Base-by-base conservation (phyloP, 2,329 filamentous ascomycete species). In the Westerdykella sp. region DNA sequence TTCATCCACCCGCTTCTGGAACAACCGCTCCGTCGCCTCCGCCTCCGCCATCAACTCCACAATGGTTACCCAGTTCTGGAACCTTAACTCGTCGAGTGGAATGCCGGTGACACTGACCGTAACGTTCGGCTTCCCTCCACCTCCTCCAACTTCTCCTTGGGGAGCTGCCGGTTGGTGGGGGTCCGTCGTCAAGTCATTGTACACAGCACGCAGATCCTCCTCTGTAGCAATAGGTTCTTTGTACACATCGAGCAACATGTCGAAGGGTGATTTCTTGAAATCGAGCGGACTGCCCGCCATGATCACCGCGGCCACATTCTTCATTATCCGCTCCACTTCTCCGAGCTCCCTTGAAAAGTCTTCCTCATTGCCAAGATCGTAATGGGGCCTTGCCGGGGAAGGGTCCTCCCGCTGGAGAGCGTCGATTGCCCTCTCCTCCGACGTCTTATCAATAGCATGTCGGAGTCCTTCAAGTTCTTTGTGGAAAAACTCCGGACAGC, bases 21-120 rank as follows among this genome's bases (percentile, higher is more conserved):
- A 42, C 37, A 41, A 40, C n/a, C n/a, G 25, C 23, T 63, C 49
- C 39, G 48, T 48, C 6, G 40, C 38, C 41, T 67, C 59, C 9
- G 69, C 69, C 13, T 66, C 53, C 16, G 54, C 56, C 46, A 77
- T 63, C 40, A 77, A 58, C 39, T 72, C 66, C 41, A 73, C 71
- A 37, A 77, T 61, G 6, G 59, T 59, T 38, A 67, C 61, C 75
- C 75, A 78, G 45, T 75, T 75, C 45, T 68, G 64, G 55, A 72
- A 77, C 31, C 74, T 68, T 12, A 76, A 57, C 16, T 69, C 63
- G 32, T 67, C 68, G 12, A 75, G 54, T 0, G 70, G 62, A 23
- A 73, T 64, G 12, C 69, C 69, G 1, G 69, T 69, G 2, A 61
- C 34, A 32, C 58, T 64, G n/a, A 59, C 35, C 9, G 48, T 44